Conservation (phyloP, 192 early-diverging fungal genomes). For the Allomyces macrogynus region DNA sequence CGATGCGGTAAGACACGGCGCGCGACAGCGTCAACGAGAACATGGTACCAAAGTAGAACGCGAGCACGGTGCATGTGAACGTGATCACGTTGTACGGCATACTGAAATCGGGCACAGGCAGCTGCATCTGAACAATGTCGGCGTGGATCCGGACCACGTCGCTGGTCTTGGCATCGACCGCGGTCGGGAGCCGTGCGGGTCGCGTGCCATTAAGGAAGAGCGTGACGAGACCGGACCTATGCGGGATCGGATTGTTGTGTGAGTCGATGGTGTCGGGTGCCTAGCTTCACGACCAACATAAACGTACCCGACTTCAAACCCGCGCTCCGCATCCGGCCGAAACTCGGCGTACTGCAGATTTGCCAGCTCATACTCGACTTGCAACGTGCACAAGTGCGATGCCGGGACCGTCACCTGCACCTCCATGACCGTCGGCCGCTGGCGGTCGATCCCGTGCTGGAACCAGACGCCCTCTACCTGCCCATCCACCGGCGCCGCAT, state of each 20-base stretch:
- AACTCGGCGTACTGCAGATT: conserved; percentile 92
- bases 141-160: conserved; percentile 39
- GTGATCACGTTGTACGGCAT: conserved; percentile 99
- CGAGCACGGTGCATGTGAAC: conserved; percentile 83
- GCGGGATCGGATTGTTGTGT: too few relatives aligned
- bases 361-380: conserved; percentile 71
- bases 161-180: too few relatives aligned
- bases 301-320: conserved; percentile 61
- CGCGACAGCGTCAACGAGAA: conserved; percentile 45
- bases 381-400: conserved; percentile 39
- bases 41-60: conserved; percentile 84
- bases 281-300: too few relatives aligned
- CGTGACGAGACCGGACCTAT: too few relatives aligned
- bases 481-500: neutral
- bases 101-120: conserved; percentile 92
- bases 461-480: conserved; percentile 27
- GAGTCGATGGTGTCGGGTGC: too few relatives aligned
- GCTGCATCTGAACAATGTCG: conserved; percentile 62
- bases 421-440: conserved; percentile 63
- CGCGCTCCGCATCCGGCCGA: conserved; percentile 86
- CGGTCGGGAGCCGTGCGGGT: too few relatives aligned
- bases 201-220: too few relatives aligned
- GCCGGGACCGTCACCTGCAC: conserved; percentile 43
- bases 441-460: conserved; percentile 62
- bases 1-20: neutral